Percentiles rank a stretch among this genome's conserved stretches.
phyloP scores from a whole-genome alignment of 1,284 basidiomycete genomes.

The Heliocybe sulcata region DNA sequence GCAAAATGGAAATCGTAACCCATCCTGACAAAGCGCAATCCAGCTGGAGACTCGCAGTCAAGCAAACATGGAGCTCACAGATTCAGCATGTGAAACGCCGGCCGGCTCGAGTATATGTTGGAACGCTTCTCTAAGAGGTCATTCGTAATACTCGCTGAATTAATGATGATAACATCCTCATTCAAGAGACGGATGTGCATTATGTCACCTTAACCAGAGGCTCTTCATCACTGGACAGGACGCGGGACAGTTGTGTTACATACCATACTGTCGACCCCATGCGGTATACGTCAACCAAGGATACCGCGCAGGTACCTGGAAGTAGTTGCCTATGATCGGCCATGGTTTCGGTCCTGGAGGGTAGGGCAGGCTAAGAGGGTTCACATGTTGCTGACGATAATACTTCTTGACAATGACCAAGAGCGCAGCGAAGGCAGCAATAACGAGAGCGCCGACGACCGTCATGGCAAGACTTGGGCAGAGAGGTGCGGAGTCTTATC shows the following conservation, averaged over 20 bases:
- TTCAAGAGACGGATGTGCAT: not conserved
- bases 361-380: not conserved
- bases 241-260: not conserved
- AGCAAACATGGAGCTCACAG: not conserved
- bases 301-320: not conserved
- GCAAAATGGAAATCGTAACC: constrained; percentile 11
- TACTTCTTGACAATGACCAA: not conserved
- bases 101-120: constrained; percentile 62
- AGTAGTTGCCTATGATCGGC: not conserved
- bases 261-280: constrained; percentile 3
- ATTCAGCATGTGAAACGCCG: not conserved
- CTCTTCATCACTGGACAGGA: not conserved
- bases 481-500: too few relatives aligned
- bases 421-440: not conserved
- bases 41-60: not conserved
- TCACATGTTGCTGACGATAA: not conserved
- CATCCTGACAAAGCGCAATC: not conserved
- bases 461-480: too few relatives aligned
- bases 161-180: constrained; percentile 47
- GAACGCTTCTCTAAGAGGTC: constrained; percentile 65
- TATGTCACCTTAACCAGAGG: not conserved
- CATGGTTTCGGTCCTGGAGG: constrained; percentile 1
- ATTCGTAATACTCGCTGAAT: constrained; percentile 44
- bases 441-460: not conserved
- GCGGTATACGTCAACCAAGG: not conserved